Evolutionary conservation across 805 yeast species (phyloP), one percentile per base, ranked within the genome.

Genomic region (Nakazawaea laoshanensis): DNA sequence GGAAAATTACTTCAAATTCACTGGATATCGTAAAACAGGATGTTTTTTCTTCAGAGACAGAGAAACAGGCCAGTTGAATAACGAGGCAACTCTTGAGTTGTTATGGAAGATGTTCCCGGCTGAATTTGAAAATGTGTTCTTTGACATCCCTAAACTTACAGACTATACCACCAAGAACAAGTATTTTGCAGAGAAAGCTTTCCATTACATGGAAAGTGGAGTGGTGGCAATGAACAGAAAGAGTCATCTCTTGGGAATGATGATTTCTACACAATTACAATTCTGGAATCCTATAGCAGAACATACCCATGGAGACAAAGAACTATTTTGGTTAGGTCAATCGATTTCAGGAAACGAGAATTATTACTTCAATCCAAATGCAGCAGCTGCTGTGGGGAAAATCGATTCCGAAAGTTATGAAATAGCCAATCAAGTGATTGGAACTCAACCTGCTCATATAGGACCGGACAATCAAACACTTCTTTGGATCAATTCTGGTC

Each of bases 221-320:
- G 47, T 70, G 39, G 61, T 70, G 25, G 46, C 58, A 1, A 55
- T 73, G 12, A 65, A 75, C 41, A 67, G 65, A 29, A 51, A 53
- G 26, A 49, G 55, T 15, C 82, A 77, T 45, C 67, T 70, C 33
- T 52, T 61, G 36, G 67, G 77, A 3, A 47, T 70, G 6, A 40
- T 74, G 21, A 54, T 66, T 36, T 59, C 76, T 3, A 51, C 57
- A 6, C 44, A 53, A n/a, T 41, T 67, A 39, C 70, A 67, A 40
- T 52, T 67, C 43, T 60, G 63, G 49, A 52, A 52, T 30, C 50
- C 67, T 16, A 59, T 66, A 15, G 51, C 63, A 1, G 59, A 69
- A 1, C 67, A 77, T 14, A 65, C 78, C 6, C 81, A 82, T 65
- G 94, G 94, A 27, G 94, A 82, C 41, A 82, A 82, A 43, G 92